A percentile compares a stretch with the other conserved stretches of the same genome.
Conservation (phyloP, 164 flowering plant species). For the Vitis amurensis region DNA sequence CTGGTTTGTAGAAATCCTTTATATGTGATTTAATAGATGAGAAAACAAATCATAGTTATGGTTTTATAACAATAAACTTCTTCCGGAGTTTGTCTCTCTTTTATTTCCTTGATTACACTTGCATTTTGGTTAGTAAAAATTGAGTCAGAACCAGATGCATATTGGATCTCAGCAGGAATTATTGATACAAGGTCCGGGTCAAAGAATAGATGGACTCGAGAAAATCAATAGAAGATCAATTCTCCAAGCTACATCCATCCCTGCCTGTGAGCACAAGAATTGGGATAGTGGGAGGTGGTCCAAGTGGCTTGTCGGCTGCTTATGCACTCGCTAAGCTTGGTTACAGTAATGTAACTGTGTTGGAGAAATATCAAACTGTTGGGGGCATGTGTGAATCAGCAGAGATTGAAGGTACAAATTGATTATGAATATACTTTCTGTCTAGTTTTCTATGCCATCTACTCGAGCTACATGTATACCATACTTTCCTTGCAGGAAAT, state of each 20-base stretch:
- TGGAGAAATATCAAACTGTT: conserved; percentile 65
- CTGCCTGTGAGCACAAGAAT: conserved; percentile 57
- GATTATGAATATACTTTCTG: too few relatives aligned
- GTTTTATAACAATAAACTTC: too few relatives aligned
- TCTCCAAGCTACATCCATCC: conserved; percentile 69
- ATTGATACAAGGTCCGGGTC: conserved; percentile 1
- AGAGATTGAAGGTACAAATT: conserved; percentile 59
- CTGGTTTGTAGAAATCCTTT: too few relatives aligned
- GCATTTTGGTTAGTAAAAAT: too few relatives aligned
- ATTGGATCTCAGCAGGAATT: conserved; percentile 10
- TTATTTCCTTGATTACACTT: too few relatives aligned
- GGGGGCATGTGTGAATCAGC: conserved; percentile 84
- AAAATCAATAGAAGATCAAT: conserved; percentile 63
- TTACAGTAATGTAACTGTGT: conserved; percentile 53
- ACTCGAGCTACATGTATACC: neutral
- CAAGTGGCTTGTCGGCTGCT: conserved; percentile 82
- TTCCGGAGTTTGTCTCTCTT: too few relatives aligned
- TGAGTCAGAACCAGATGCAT: conserved; percentile 1
- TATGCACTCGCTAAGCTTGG: conserved; percentile 75
- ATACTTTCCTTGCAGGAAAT: conserved; percentile 41
- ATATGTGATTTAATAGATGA: too few relatives aligned
- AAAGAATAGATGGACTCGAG: conserved; percentile 40
- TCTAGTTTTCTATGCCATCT: neutral
- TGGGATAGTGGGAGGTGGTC: conserved; percentile 76
- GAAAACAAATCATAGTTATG: neutral